Evolutionary conservation across 495 filamentous ascomycete species (phyloP).

Genomic region (Xylaria scruposa): DNA sequence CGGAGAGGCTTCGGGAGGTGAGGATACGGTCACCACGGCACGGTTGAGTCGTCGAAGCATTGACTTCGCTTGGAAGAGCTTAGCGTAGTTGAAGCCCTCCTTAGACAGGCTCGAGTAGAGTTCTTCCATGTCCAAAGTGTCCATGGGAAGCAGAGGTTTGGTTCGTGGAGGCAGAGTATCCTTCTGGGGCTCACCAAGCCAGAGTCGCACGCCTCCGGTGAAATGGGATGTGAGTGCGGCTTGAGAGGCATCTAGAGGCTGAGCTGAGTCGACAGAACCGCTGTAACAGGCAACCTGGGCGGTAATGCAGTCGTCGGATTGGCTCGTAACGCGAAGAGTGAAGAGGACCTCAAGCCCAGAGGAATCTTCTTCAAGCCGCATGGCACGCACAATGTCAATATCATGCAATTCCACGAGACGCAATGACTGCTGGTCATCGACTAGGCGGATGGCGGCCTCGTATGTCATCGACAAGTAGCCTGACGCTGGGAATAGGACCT

Average conservation of each 20-base stretch:
- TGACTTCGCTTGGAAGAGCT: background rate
- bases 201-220: background rate
- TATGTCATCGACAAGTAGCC: background rate
- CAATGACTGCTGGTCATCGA: background rate
- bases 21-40: background rate
- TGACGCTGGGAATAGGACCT: slow-evolving; percentile 4
- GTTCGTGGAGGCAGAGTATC: background rate
- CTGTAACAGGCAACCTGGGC: slow-evolving; percentile 16
- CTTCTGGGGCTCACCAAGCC: background rate
- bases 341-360: background rate
- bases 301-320: background rate
- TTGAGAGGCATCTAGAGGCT: background rate
- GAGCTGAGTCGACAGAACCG: background rate
- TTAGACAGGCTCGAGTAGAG: background rate
- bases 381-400: background rate
- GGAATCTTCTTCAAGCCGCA: slow-evolving; percentile 1
- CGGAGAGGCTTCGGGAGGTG: background rate
- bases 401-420: background rate
- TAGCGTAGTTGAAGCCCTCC: background rate
- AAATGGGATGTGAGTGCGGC: background rate
- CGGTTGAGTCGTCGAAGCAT: background rate
- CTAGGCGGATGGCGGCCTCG: background rate
- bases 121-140: background rate
- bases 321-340: background rate
- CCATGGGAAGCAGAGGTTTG: background rate